Percentiles rank a stretch among this genome's conserved stretches.
These are phyloP conservation scores for Apiospora marii DNA, from an alignment of 2,329 filamentous ascomycete genomes.

Conservation along the genomic window DNA sequence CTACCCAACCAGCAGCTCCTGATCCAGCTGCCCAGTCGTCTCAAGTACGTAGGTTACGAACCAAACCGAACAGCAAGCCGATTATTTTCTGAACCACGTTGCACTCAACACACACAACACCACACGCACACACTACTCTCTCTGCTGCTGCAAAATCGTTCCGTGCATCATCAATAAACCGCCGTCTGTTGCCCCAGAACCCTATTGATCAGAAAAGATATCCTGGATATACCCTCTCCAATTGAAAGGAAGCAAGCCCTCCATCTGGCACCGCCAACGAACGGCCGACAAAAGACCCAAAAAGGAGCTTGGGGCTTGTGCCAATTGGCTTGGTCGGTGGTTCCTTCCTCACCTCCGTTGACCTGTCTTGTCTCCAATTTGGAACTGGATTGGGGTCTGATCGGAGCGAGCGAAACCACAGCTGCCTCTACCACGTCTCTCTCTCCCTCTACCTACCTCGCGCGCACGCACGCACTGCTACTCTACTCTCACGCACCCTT, in stretches of 20 bases:
- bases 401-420: conserved; percentile 17
- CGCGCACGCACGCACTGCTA: not conserved
- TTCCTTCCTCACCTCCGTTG: conserved; percentile 17
- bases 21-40: conserved; percentile 7
- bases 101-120: conserved; percentile 3
- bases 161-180: not conserved
- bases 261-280: not conserved
- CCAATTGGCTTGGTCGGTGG: conserved; percentile 4
- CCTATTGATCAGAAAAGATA: not conserved
- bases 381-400: conserved; percentile 16
- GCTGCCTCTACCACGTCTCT: conserved; percentile 10
- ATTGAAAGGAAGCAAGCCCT: not conserved
- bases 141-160: not conserved
- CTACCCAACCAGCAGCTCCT: conserved; percentile 4
- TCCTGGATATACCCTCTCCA: not conserved
- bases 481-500: conserved; percentile 11
- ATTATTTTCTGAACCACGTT: conserved; percentile 10
- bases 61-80: not conserved
- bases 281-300: not conserved
- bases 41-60: not conserved
- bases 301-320: not conserved
- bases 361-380: conserved; percentile 7
- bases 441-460: not conserved
- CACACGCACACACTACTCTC: not conserved
- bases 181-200: not conserved